Percentiles rank a stretch among this genome's conserved stretches.
phyloP scores from a whole-genome alignment of 495 filamentous ascomycete species.

The Neurospora sp. region DNA sequence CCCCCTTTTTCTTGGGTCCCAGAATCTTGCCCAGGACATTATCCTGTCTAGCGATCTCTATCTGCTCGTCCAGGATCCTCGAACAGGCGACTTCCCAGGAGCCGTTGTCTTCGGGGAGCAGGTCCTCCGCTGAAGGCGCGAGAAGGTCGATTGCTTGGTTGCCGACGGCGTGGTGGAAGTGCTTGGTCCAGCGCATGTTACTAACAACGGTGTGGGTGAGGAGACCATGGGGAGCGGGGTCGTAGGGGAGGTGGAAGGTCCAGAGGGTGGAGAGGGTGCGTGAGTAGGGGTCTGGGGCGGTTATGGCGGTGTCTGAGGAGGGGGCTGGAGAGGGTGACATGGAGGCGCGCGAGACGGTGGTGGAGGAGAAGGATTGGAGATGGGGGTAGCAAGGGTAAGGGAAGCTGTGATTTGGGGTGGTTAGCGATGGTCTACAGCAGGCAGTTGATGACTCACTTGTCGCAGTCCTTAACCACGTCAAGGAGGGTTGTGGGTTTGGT shows the following conservation, averaged over 20 bases:
- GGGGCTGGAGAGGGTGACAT: background rate
- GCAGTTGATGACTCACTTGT: background rate
- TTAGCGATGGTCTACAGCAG: background rate
- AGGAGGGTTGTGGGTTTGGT: background rate
- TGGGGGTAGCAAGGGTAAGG: background rate
- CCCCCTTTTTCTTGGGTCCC: background rate
- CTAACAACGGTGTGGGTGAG: background rate
- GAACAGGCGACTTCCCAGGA: background rate
- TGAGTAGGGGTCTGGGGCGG: background rate
- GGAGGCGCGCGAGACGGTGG: background rate
- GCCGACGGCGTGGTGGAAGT: background rate
- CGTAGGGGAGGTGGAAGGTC: background rate
- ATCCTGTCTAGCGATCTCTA: background rate
- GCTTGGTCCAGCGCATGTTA: background rate
- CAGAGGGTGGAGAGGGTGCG: background rate
- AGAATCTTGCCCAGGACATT: background rate
- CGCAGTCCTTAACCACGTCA: background rate
- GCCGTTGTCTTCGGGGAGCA: background rate
- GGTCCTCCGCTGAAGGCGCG: background rate
- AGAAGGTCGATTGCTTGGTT: background rate
- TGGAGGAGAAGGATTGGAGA: background rate
- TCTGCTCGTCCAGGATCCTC: background rate
- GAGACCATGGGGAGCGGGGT: background rate
- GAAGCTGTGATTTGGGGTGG: background rate
- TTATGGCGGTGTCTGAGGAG: background rate